These are phyloP conservation scores for Aspergillus fumigatus DNA, from an alignment of 2,329 filamentous ascomycete genomes.

Conservation along the genomic window DNA sequence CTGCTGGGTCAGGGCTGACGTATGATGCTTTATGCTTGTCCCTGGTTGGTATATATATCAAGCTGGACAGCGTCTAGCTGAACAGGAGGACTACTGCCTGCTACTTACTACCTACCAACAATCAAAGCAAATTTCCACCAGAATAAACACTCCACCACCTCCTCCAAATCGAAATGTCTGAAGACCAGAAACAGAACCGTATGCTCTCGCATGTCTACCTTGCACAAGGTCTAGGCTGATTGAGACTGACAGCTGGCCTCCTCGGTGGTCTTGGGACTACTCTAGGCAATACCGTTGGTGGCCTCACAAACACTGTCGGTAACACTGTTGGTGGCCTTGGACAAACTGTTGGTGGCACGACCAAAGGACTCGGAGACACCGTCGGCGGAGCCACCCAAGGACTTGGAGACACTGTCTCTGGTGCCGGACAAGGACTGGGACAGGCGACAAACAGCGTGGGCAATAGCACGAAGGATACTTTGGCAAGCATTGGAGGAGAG, in stretches of 20 bases:
- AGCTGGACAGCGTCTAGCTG: background rate
- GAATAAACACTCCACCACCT: background rate
- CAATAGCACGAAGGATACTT: background rate
- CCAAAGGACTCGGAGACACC: conserved; percentile 25
- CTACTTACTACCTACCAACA: background rate
- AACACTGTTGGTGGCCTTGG: conserved; percentile 25
- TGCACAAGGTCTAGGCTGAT: background rate
- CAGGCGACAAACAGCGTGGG: background rate
- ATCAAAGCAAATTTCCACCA: background rate
- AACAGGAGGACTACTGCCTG: background rate
- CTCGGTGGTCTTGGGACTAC: conserved; percentile 25
- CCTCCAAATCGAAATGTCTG: background rate
- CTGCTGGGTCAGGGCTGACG: background rate
- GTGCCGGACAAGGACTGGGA: background rate
- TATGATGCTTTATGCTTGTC: background rate
- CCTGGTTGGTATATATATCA: background rate
- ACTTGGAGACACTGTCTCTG: conserved; percentile 20
- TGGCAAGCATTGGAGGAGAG: background rate
- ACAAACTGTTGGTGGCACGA: conserved; percentile 32
- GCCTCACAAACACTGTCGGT: conserved; percentile 30
- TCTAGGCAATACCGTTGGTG: conserved; percentile 27
- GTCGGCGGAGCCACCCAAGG: conserved; percentile 26
- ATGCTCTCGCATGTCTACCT: background rate
- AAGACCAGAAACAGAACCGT: background rate
- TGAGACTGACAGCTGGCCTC: conserved; percentile 14